Base-by-base conservation (phyloP, 2,329 filamentous ascomycete genomes). In the Ophiostoma angusticollis region DNA sequence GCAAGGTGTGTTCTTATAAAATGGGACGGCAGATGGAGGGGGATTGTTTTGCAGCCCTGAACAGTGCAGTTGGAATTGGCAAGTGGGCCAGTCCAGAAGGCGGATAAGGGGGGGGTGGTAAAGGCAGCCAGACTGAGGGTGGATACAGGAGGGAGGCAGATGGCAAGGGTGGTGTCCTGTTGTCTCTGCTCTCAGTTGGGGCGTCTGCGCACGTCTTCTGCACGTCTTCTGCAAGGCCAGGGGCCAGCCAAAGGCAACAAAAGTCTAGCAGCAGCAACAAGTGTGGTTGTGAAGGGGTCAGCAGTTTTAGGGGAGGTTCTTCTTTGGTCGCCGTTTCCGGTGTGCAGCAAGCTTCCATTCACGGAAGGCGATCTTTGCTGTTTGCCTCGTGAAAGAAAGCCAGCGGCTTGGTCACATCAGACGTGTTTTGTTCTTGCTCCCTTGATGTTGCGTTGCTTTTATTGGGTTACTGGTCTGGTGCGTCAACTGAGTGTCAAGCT, bases 11-110 rank as follows among this genome's bases (percentile, higher is more conserved):
- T 62, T 64, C 62, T 66, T 65, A 62, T 59, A 55, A 57, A 58
- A 58, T 56, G 61, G 60, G 55, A 62, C 62, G 62, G 61, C 58
- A 63, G 59, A 61, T 63, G 55, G 59, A 62, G 64, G 62, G 62
- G 64, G 60, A 55, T 44, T 61, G 60, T 60, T 59, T 64, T 56
- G 56, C n/a, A n/a, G n/a, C n/a, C n/a, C n/a, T 59, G 58, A 62
- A 60, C 60, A 34, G 29, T 58, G 29, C 43, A 42, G 25, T 36
- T 58, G 56, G 60, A 59, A 61, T 58, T 61, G 57, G 57, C 57
- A 53, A 46, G 43, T 18, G 37, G 32, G 27, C 23, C 31, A 32
- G 47, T 45, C 43, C 45, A 46, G 40, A 29, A 40, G 29, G 32
- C 23, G 49, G 47, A 48, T 50, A 53, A 50, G 52, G 47, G 43